Percentiles rank a stretch among this genome's conserved stretches.
Evolutionary conservation across 768 basidiomycete genomes (phyloP).

Genomic region (Crucibulum laeve): DNA sequence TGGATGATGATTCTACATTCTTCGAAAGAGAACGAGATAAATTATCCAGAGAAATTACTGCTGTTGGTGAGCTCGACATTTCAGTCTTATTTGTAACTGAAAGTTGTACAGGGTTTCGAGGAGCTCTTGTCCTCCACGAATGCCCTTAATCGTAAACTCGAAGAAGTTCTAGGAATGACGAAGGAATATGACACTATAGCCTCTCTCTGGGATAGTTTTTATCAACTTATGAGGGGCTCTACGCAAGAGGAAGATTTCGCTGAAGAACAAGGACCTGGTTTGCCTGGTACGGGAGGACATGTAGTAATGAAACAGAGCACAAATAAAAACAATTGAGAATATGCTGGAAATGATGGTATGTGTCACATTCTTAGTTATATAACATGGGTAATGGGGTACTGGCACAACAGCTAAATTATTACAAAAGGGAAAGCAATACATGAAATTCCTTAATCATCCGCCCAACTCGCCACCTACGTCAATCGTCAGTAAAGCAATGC

Average conservation of each 20-base stretch:
- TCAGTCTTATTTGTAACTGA: constrained; percentile 2
- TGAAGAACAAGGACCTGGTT: constrained; percentile 28
- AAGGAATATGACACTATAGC: constrained; percentile 90
- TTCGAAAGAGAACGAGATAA: constrained; percentile 80
- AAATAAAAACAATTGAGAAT: constrained; percentile 17
- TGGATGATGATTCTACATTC: constrained; percentile 51
- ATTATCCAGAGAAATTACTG: constrained; percentile 68
- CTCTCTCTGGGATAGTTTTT: constrained; percentile 77
- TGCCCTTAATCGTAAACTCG: constrained; percentile 82
- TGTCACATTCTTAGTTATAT: not conserved
- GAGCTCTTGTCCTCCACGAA: constrained; percentile 84
- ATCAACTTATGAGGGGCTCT: constrained; percentile 66
- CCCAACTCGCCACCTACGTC: constrained; percentile 50
- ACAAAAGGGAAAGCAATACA: constrained; percentile 24
- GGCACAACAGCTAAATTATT: constrained; percentile 13
- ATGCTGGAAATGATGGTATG: constrained; percentile 2
- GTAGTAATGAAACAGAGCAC: constrained; percentile 26
- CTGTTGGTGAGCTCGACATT: constrained; percentile 35
- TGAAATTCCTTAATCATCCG: constrained; percentile 40
- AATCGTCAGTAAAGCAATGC: not conserved
- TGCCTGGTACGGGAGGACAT: constrained; percentile 75
- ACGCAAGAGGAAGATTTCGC: constrained; percentile 26
- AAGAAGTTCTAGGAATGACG: constrained; percentile 90
- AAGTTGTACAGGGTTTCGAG: constrained; percentile 70
- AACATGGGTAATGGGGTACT: too few species aligned